These are phyloP conservation scores for Sanguinoderma infundibulare DNA, from an alignment of 1,284 basidiomycete genomes.

Conservation along the genomic window DNA sequence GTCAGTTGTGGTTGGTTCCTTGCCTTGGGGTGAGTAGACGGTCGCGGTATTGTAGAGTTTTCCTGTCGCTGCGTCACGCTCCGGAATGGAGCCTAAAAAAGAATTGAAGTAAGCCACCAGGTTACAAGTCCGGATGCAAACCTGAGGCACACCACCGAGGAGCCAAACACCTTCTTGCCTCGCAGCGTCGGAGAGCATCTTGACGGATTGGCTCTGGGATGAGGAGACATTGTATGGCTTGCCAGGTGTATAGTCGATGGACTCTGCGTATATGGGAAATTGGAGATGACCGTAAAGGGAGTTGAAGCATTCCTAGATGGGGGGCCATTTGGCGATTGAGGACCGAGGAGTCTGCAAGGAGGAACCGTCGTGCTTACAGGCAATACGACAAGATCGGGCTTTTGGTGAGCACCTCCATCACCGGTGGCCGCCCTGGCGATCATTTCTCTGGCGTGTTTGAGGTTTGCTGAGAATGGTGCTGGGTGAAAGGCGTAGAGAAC, in stretches of 20 bases:
- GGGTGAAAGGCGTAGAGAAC: neutral
- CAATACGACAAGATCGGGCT: slow-evolving; percentile 85
- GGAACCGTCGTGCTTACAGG: slow-evolving; percentile 76
- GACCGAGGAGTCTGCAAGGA: neutral
- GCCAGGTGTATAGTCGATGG: slow-evolving; percentile 65
- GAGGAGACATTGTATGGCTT: slow-evolving; percentile 59
- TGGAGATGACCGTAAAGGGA: slow-evolving; percentile 91
- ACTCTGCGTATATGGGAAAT: slow-evolving; percentile 87
- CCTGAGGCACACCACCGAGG: slow-evolving; percentile 74
- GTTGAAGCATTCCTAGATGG: slow-evolving; percentile 92
- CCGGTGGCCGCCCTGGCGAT: slow-evolving; percentile 71
- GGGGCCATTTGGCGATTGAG: no score
- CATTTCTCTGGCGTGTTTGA: slow-evolving; percentile 81
- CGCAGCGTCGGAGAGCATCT: slow-evolving; percentile 83
- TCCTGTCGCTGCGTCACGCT: slow-evolving; percentile 66
- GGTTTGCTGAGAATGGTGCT: slow-evolving; percentile 50
- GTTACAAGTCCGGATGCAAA: neutral
- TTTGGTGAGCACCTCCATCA: slow-evolving; percentile 43
- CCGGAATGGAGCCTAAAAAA: slow-evolving; percentile 83
- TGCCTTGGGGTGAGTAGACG: slow-evolving; percentile 87
- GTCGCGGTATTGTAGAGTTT: slow-evolving; percentile 93
- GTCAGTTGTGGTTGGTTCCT: neutral
- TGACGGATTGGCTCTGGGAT: slow-evolving; percentile 79
- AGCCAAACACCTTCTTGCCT: slow-evolving; percentile 86
- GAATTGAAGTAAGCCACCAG: neutral